Percentiles rank a stretch among this genome's conserved stretches.
Evolutionary conservation across 2,329 filamentous ascomycete genomes (phyloP).

Genomic region (Verticillium albo-atrum): DNA sequence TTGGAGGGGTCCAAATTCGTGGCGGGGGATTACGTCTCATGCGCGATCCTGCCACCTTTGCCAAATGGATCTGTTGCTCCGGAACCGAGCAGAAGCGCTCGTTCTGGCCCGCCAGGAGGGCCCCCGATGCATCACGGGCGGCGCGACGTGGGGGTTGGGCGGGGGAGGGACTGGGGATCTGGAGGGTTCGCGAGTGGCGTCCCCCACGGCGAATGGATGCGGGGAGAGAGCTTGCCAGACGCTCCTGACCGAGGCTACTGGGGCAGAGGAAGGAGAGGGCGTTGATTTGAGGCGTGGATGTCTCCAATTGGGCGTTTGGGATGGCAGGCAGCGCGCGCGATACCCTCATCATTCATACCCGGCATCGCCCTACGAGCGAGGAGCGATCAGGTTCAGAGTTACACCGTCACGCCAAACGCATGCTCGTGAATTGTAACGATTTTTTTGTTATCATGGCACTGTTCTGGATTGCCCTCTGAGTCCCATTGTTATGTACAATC

Average conservation of each 20-base stretch:
- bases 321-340: background rate
- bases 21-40: constrained; percentile 83
- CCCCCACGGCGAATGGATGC: constrained; percentile 59
- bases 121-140: background rate
- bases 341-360: background rate
- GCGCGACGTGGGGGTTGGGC: constrained; percentile 20
- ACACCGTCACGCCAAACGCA: background rate
- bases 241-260: constrained; percentile 27
- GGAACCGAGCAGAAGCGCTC: constrained; percentile 33
- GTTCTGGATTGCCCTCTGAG: background rate
- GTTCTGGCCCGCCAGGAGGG: background rate
- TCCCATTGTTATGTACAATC: constrained; percentile 36
- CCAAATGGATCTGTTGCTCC: constrained; percentile 71
- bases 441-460: background rate
- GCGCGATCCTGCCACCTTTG: constrained; percentile 72
- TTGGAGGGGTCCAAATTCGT: constrained; percentile 76
- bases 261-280: constrained; percentile 36
- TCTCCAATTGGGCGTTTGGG: background rate
- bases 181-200: constrained; percentile 30
- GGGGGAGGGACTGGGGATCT: constrained; percentile 29
- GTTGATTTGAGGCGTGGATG: background rate
- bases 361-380: background rate
- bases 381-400: background rate
- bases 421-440: background rate
- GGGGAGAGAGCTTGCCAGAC: constrained; percentile 58